Percentiles rank a stretch among this genome's conserved stretches.
Evolutionary conservation across 306 rosid species (phyloP).

Genomic region (Rosa persica): DNA sequence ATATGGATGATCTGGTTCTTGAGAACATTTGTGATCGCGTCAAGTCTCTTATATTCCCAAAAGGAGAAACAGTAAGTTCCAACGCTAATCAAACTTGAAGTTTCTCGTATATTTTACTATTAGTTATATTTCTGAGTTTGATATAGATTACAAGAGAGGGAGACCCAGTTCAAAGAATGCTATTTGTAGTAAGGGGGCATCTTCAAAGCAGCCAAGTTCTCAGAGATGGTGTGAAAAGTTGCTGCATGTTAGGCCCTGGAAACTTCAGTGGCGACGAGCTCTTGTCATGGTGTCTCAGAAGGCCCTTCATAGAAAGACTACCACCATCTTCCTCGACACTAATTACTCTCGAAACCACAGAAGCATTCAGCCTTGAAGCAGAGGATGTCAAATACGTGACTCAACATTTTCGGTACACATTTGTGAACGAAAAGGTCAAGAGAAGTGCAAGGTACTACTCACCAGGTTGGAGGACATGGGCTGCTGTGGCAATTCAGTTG

Average conservation of each 20-base stretch:
- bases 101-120: neutral
- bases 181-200: conserved; percentile 91
- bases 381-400: conserved; percentile 87
- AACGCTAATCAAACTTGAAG: neutral
- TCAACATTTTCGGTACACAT: conserved; percentile 89
- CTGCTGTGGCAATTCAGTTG: conserved; percentile 85
- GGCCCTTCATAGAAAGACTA: conserved; percentile 73
- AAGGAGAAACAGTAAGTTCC: conserved; percentile 81
- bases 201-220: conserved; percentile 87
- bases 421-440: conserved; percentile 82
- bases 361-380: conserved; percentile 85
- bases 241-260: conserved; percentile 92
- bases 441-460: conserved; percentile 92
- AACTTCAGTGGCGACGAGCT: conserved; percentile 94
- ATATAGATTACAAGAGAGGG: conserved; percentile 77
- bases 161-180: conserved; percentile 91
- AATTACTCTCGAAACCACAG: conserved; percentile 72
- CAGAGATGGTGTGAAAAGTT: conserved; percentile 84
- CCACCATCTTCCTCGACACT: conserved; percentile 78
- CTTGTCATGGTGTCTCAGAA: conserved; percentile 83
- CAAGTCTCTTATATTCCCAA: conserved; percentile 86
- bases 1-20: conserved; percentile 87
- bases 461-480: conserved; percentile 98
- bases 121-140: neutral
- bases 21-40: conserved; percentile 96